These are phyloP conservation scores for Monosporozyma aerobia DNA, from an alignment of 805 yeast species.

Conservation along the genomic window DNA sequence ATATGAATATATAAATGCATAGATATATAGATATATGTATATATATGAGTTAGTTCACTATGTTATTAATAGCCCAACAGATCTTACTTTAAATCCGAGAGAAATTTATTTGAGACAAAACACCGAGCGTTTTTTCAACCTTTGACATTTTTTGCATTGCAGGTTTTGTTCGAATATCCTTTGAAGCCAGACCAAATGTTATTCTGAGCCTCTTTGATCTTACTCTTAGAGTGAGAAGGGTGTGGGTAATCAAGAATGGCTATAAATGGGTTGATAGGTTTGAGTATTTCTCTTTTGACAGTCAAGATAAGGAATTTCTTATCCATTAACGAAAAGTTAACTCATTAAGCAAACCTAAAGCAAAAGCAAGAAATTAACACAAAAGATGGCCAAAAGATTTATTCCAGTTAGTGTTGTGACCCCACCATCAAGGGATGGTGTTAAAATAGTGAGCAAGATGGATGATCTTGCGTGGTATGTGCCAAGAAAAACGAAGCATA, in stretches of 20 bases:
- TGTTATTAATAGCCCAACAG: not conserved
- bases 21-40: too few species aligned
- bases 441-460: not conserved
- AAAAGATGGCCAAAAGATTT: constrained; percentile 1
- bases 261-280: too few species aligned
- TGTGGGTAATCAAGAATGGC: too few species aligned
- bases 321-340: too few species aligned
- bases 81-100: not conserved
- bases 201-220: not conserved
- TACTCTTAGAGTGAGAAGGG: not conserved
- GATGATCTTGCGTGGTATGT: constrained; percentile 5
- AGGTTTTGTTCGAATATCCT: not conserved
- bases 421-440: constrained; percentile 1
- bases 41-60: not conserved
- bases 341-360: too few species aligned
- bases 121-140: not conserved
- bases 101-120: not conserved
- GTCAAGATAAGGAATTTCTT: too few species aligned
- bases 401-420: constrained; percentile 1
- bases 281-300: too few species aligned
- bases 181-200: not conserved
- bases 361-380: not conserved
- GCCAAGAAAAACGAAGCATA: not conserved
- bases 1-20: not conserved
- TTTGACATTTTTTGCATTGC: not conserved